Conservation (phyloP, 108 stramenopile species). For the Cyclotella choctawhatcheeana region DNA sequence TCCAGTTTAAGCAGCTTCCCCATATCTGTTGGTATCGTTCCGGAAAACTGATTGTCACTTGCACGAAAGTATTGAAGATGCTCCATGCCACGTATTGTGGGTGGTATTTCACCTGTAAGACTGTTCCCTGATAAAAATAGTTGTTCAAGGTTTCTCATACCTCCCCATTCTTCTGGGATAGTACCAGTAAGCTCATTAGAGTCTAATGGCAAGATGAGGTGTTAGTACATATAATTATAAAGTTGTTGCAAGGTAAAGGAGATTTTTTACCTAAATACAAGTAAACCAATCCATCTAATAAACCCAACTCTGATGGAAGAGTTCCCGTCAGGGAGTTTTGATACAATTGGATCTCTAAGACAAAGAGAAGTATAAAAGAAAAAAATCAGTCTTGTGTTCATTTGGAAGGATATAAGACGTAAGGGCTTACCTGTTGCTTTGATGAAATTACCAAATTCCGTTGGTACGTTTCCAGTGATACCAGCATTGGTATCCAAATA, state of each 20-base stretch:
- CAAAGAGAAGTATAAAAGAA: too few species aligned
- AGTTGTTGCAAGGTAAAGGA: not conserved
- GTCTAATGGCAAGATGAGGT: slow-evolving; percentile 1
- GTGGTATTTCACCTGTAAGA: slow-evolving; percentile 41
- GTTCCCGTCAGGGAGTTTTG: slow-evolving; percentile 58
- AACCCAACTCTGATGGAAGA: slow-evolving; percentile 69
- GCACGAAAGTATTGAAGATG: slow-evolving; percentile 34
- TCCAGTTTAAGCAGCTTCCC: slow-evolving; percentile 50
- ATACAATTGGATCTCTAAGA: slow-evolving; percentile 50
- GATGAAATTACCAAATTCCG: slow-evolving; percentile 49
- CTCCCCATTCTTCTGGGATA: slow-evolving; percentile 52
- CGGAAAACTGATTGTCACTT: slow-evolving; percentile 40
- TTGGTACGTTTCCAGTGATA: slow-evolving; percentile 66
- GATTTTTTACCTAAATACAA: slow-evolving; percentile 46
- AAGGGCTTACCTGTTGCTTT: slow-evolving; percentile 38
- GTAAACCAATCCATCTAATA: slow-evolving; percentile 35
- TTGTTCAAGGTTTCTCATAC: slow-evolving; percentile 43
- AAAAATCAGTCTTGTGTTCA: too few species aligned
- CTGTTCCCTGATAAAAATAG: slow-evolving; percentile 58
- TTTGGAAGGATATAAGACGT: too few species aligned
- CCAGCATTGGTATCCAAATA: slow-evolving; percentile 44
- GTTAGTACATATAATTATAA: not conserved
- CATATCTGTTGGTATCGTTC: slow-evolving; percentile 40
- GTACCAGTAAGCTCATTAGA: slow-evolving; percentile 46
- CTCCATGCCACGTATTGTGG: slow-evolving; percentile 46